These are phyloP conservation scores for Aristolochia fimbriata DNA, from an alignment of 164 flowering plant species.

Conservation along the genomic window DNA sequence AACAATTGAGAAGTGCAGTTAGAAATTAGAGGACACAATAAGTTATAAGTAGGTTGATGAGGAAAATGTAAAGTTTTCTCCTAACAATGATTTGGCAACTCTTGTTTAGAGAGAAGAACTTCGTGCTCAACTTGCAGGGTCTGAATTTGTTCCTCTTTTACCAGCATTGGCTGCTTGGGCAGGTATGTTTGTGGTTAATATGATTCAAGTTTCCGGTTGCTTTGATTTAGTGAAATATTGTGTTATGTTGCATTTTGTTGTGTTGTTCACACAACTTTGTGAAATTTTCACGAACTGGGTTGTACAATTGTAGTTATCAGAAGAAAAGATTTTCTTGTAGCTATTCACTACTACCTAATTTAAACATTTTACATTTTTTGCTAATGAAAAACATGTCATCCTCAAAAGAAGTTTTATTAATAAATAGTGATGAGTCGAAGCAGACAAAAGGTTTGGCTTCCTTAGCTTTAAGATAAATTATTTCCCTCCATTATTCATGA, in stretches of 20 bases:
- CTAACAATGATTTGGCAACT: neutral
- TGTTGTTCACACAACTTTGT: neutral
- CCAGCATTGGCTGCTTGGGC: constrained; percentile 53
- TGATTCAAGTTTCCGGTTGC: neutral
- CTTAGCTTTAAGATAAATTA: too few species aligned
- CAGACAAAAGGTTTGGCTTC: too few species aligned
- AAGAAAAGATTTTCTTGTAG: too few species aligned
- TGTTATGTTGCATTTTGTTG: neutral
- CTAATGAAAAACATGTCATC: neutral
- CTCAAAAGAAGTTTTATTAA: too few species aligned
- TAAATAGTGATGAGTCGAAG: too few species aligned
- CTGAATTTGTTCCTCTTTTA: constrained; percentile 39
- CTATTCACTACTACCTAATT: too few species aligned
- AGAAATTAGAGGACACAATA: too few species aligned
- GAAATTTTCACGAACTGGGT: neutral
- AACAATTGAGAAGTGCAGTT: too few species aligned
- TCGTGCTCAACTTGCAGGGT: constrained; percentile 29
- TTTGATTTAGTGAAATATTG: neutral
- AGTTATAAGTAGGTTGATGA: too few species aligned
- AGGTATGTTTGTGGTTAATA: constrained; percentile 29
- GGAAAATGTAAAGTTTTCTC: too few species aligned
- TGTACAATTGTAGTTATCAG: too few species aligned
- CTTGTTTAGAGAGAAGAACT: constrained; percentile 44
- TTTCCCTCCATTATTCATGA: too few species aligned
- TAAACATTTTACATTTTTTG: neutral